Evolutionary conservation across 2,329 filamentous ascomycete genomes (phyloP).

Genomic region (Ophiostoma montium): DNA sequence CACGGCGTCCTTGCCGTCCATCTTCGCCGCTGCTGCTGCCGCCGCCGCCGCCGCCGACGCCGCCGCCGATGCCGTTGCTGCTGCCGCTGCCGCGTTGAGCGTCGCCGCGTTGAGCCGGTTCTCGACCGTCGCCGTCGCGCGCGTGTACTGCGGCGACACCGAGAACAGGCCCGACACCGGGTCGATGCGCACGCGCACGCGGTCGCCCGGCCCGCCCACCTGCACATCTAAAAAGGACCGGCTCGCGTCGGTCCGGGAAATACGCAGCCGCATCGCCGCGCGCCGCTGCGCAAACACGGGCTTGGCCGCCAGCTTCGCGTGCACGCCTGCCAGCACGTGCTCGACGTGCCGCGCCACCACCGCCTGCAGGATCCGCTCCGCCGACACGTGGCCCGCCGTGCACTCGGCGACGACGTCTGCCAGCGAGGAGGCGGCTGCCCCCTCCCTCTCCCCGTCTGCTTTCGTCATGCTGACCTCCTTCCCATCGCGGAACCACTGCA

Average conservation of each 20-base stretch:
- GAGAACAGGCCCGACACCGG: constrained; percentile 64
- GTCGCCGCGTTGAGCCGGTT: constrained; percentile 41
- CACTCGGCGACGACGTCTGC: constrained; percentile 39
- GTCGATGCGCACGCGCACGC: constrained; percentile 53
- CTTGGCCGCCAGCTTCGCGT: constrained; percentile 42
- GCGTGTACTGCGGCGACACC: constrained; percentile 50
- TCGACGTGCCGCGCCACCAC: constrained; percentile 64
- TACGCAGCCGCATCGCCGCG: constrained; percentile 41
- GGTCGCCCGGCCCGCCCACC: constrained; percentile 44
- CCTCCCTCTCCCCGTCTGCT: constrained; percentile 39
- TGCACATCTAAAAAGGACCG: constrained; percentile 56
- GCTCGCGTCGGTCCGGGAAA: constrained; percentile 47
- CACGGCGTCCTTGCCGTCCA: constrained; percentile 33
- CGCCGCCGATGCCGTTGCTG: background rate
- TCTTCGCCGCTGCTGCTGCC: background rate
- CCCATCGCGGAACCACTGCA: constrained; percentile 76
- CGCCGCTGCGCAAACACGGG: constrained; percentile 47
- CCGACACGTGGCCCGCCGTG: constrained; percentile 42
- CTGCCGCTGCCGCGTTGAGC: background rate
- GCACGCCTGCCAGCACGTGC: constrained; percentile 54
- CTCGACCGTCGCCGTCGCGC: constrained; percentile 43
- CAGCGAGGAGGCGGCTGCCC: no score
- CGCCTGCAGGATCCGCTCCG: constrained; percentile 57
- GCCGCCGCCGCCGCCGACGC: background rate
- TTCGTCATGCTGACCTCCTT: constrained; percentile 64